Percentiles rank a stretch among this genome's conserved stretches.
Evolutionary conservation across 2,329 filamentous ascomycete species (phyloP).

Genomic region (Huntiella savannae): DNA sequence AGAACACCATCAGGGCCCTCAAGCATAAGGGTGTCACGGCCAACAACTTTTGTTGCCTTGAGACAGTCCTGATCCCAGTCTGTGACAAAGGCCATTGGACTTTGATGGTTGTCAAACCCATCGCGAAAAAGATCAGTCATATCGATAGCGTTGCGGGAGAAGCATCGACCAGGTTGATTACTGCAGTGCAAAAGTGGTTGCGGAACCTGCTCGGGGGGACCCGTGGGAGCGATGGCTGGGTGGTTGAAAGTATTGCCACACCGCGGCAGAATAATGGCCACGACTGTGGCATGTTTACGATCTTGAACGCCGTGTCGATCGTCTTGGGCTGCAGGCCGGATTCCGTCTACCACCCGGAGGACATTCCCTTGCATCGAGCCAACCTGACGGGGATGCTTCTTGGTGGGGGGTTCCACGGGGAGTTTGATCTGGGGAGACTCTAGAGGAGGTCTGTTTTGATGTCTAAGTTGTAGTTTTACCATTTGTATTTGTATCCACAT

Average conservation of each 20-base stretch:
- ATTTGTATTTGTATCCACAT: too few relatives aligned
- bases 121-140: constrained; percentile 41
- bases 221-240: constrained; percentile 42
- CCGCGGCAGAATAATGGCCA: constrained; percentile 44
- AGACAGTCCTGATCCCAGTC: constrained; percentile 52
- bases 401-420: constrained; percentile 44
- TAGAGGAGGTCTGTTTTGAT: too few relatives aligned
- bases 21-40: constrained; percentile 36
- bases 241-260: constrained; percentile 27
- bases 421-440: constrained; percentile 27
- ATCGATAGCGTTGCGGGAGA: constrained; percentile 42
- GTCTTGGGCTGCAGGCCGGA: constrained; percentile 29
- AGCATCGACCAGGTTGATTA: constrained; percentile 23
- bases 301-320: constrained; percentile 50
- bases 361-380: constrained; percentile 40
- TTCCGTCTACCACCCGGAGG: constrained; percentile 27
- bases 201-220: constrained; percentile 32
- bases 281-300: constrained; percentile 59
- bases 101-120: constrained; percentile 45
- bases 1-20: constrained; percentile 33
- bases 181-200: constrained; percentile 34
- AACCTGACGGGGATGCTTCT: constrained; percentile 46
- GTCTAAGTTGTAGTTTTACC: too few relatives aligned
- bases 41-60: constrained; percentile 41
- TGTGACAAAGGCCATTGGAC: constrained; percentile 51